phyloP scores from a whole-genome alignment of 78 protist species.

The Neovahlkampfia damariscottae region DNA sequence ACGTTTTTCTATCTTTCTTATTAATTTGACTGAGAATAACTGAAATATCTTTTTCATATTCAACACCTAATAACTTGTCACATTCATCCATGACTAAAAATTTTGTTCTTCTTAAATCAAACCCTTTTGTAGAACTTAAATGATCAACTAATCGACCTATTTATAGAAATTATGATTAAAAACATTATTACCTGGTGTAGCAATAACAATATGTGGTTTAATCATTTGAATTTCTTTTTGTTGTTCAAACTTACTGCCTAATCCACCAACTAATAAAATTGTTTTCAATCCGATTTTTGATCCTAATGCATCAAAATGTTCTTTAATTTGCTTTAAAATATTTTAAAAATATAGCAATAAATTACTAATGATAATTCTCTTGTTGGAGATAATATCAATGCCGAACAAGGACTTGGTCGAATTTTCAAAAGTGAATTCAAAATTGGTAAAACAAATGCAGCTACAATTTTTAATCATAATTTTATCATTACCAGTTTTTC shows the following conservation, averaged over 20 bases:
- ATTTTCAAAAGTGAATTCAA: not conserved
- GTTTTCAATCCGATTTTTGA: constrained; percentile 54
- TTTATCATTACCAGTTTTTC: not conserved
- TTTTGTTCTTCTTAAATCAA: constrained; percentile 46
- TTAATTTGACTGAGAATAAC: constrained; percentile 28
- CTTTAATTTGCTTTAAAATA: no score
- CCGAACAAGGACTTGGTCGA: not conserved
- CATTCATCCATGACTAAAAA: constrained; percentile 94
- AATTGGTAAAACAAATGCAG: not conserved
- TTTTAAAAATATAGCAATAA: no score
- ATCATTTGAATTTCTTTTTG: constrained; percentile 54
- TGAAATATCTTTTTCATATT: constrained; percentile 86
- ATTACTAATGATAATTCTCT: not conserved
- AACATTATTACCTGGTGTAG: no score
- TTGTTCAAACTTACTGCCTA: constrained; percentile 47
- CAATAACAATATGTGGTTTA: constrained; percentile 91
- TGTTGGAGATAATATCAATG: not conserved
- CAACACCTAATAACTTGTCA: constrained; percentile 81
- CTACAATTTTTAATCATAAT: not conserved
- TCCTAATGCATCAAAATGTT: constrained; percentile 86
- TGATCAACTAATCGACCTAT: constrained; percentile 84
- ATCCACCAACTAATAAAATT: constrained; percentile 67
- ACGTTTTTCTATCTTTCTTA: constrained; percentile 35
- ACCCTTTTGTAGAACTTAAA: constrained; percentile 86
- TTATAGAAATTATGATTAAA: no score